Percentiles rank a stretch among this genome's conserved stretches.
phyloP scores from a whole-genome alignment of 1,284 basidiomycete species.

The Bondarzewia mesenterica region DNA sequence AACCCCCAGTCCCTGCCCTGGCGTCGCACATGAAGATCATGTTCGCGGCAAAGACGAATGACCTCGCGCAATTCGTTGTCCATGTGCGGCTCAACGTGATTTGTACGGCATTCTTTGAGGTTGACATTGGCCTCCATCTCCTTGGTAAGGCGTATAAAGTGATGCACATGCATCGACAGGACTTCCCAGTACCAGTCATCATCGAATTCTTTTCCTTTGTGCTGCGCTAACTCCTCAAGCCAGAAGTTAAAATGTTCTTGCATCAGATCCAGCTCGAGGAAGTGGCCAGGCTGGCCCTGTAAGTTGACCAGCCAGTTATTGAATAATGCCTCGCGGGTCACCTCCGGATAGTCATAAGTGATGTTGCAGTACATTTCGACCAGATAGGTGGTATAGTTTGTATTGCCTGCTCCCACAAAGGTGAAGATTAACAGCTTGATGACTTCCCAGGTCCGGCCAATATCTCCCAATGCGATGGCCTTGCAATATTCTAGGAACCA shows the following conservation, averaged over 20 bases:
- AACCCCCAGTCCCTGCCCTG: conserved; percentile 5
- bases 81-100: conserved; percentile 15
- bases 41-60: conserved; percentile 6
- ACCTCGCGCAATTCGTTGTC: conserved; percentile 13
- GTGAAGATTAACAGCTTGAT: conserved; percentile 9
- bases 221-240: conserved; percentile 6
- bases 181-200: neutral
- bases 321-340: conserved; percentile 4
- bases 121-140: conserved; percentile 12
- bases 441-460: conserved; percentile 15
- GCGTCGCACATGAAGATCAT: conserved; percentile 1
- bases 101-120: conserved; percentile 15
- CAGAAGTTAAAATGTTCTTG: conserved; percentile 17
- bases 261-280: conserved; percentile 14
- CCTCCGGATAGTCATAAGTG: neutral
- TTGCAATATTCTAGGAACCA: conserved; percentile 12
- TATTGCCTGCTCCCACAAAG: neutral
- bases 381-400: neutral
- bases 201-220: neutral
- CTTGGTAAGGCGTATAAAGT: neutral
- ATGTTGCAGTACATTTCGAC: neutral
- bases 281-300: conserved; percentile 11
- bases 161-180: neutral
- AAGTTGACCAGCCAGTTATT: conserved; percentile 18
- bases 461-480: conserved; percentile 14